phyloP scores from a whole-genome alignment of 352 stramenopile species.

The Thalassiosira pacifica region DNA sequence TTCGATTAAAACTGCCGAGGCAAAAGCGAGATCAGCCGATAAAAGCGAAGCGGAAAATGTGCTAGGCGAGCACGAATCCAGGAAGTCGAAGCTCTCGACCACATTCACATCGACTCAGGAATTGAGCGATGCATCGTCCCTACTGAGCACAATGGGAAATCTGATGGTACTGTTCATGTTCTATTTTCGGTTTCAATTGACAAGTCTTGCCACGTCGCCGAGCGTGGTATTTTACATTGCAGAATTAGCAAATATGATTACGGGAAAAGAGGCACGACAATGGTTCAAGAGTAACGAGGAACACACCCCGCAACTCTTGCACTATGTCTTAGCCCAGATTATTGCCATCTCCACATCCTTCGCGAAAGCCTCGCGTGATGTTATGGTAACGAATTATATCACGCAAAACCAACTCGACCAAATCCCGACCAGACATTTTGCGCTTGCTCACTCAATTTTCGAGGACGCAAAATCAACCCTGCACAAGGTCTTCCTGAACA shows the following conservation, averaged over 20 bases:
- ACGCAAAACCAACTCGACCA: not conserved
- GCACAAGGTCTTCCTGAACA: too few relatives aligned
- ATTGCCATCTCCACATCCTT: too few relatives aligned
- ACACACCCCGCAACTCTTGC: too few relatives aligned
- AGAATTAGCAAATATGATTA: not conserved
- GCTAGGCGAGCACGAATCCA: not conserved
- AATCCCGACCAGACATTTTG: too few relatives aligned
- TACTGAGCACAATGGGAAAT: not conserved
- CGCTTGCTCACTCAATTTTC: too few relatives aligned
- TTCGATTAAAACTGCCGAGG: not conserved
- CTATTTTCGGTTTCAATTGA: not conserved
- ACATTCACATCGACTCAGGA: not conserved
- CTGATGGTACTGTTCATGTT: not conserved
- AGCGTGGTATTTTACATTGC: not conserved
- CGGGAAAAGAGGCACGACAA: not conserved
- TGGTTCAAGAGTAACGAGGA: too few relatives aligned
- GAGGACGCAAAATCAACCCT: too few relatives aligned
- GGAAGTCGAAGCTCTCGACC: not conserved
- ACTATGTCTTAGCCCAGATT: too few relatives aligned
- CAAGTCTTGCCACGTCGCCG: not conserved
- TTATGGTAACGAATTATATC: not conserved
- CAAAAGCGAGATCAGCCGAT: not conserved
- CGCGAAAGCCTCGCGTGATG: too few relatives aligned
- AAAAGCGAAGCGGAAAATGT: slow-evolving; percentile 28
- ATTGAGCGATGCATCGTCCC: not conserved